Conservation (phyloP, 2,329 filamentous ascomycete genomes). For the Aureobasidium sp. region DNA sequence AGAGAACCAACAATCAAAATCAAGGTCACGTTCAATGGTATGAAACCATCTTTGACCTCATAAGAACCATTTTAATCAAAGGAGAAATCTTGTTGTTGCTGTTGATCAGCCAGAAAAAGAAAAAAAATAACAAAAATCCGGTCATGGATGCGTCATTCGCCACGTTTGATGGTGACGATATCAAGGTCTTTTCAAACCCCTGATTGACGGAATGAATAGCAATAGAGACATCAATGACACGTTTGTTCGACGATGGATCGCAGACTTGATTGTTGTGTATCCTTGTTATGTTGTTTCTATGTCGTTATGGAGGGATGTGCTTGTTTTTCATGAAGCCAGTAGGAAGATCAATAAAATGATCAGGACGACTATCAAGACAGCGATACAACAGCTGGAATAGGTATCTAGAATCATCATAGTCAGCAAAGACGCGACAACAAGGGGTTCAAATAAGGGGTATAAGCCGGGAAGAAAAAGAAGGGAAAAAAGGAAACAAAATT, state of each 20-base stretch:
- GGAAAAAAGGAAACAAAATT: conserved; percentile 24
- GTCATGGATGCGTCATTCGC: neutral
- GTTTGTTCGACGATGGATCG: no score
- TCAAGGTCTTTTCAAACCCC: neutral
- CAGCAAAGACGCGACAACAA: neutral
- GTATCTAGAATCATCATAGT: no score
- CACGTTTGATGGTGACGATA: neutral
- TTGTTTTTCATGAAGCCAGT: conserved; percentile 47
- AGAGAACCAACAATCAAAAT: no score
- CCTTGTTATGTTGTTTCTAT: no score
- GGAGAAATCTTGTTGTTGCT: no score
- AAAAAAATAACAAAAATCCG: neutral
- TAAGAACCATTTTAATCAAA: no score
- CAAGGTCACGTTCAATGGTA: no score
- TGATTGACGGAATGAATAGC: neutral
- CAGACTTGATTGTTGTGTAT: neutral
- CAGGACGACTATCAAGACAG: conserved; percentile 76
- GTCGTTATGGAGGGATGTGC: neutral
- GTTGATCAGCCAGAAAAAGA: neutral
- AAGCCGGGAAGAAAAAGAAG: neutral
- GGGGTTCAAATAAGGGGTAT: neutral
- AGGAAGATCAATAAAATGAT: conserved; percentile 80
- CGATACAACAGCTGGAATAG: conserved; percentile 85
- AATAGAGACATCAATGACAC: no score
- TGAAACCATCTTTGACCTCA: no score